Evolutionary conservation across 306 rosid genomes (phyloP).

Genomic region (Gillenia trifoliata): DNA sequence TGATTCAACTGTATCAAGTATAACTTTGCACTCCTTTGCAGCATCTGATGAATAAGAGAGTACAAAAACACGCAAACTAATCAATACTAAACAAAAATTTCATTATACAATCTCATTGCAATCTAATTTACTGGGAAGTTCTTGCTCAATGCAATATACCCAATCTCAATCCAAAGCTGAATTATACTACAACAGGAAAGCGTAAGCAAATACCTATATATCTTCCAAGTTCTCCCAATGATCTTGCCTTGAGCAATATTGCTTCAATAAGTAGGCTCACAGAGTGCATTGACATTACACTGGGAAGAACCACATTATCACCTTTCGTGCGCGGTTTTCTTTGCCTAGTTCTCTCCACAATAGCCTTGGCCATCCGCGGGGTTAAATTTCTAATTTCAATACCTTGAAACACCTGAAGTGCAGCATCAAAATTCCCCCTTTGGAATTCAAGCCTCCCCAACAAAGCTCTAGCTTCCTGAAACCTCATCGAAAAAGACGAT

Average conservation of each 20-base stretch:
- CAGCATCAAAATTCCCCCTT: constrained; percentile 82
- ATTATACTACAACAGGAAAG: background rate
- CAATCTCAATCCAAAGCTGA: background rate
- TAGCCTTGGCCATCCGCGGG: constrained; percentile 74
- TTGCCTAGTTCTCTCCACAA: constrained; percentile 54
- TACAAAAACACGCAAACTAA: constrained; percentile 13
- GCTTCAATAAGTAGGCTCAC: constrained; percentile 94
- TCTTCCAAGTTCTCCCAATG: constrained; percentile 69
- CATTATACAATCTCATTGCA: background rate
- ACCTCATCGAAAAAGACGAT: constrained; percentile 7
- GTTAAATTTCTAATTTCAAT: constrained; percentile 58
- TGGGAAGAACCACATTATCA: constrained; percentile 40
- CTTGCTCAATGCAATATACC: background rate
- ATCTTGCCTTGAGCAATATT: constrained; percentile 77
- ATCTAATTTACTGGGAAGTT: background rate
- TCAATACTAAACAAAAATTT: background rate
- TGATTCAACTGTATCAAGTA: constrained; percentile 74
- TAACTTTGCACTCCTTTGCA: constrained; percentile 75
- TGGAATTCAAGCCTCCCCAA: constrained; percentile 95
- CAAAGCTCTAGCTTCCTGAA: constrained; percentile 91
- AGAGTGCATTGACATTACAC: constrained; percentile 86
- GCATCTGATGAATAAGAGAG: constrained; percentile 56
- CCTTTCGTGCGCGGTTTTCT: constrained; percentile 50
- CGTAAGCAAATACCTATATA: constrained; percentile 38
- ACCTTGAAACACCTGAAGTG: constrained; percentile 91